Percentiles rank a stretch among this genome's conserved stretches.
phyloP scores from a whole-genome alignment of 2,329 filamentous ascomycete genomes.

The Daldinia eschscholtzii region DNA sequence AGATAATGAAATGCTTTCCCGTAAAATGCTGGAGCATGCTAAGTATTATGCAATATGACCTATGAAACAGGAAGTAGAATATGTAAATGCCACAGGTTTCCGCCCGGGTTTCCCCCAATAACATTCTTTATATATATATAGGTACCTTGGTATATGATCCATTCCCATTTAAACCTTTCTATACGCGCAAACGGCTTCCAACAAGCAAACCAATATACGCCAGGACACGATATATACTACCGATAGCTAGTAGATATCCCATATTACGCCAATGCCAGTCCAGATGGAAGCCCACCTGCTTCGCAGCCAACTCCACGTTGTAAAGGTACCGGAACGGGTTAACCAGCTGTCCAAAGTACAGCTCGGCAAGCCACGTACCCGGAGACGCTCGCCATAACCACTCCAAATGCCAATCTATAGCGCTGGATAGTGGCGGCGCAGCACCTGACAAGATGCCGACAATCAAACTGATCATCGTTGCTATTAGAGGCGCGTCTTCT shows the following conservation, averaged over 20 bases:
- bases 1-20: not conserved
- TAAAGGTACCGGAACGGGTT: conserved; percentile 64
- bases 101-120: not conserved
- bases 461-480: conserved; percentile 67
- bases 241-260: conserved; percentile 58
- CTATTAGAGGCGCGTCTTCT: conserved; percentile 68
- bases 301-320: conserved; percentile 60
- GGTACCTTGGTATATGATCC: not conserved
- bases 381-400: conserved; percentile 69
- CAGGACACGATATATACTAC: conserved; percentile 59
- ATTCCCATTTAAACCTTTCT: conserved; percentile 5
- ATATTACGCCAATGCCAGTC: conserved; percentile 61
- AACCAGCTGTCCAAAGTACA: conserved; percentile 67
- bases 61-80: not conserved
- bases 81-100: not conserved
- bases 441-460: conserved; percentile 67
- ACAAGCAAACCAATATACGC: conserved; percentile 58
- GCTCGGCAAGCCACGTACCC: conserved; percentile 68
- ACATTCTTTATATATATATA: conserved; percentile 1
- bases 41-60: conserved; percentile 3
- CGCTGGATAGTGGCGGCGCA: conserved; percentile 63
- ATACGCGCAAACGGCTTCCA: conserved; percentile 53
- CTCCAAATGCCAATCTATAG: conserved; percentile 64
- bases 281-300: conserved; percentile 60
- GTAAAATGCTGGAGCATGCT: not conserved